A percentile compares a stretch with the other conserved stretches of the same genome.
phyloP scores from a whole-genome alignment of 2,329 filamentous ascomycete species.

The Ramularia collo-cygni region DNA sequence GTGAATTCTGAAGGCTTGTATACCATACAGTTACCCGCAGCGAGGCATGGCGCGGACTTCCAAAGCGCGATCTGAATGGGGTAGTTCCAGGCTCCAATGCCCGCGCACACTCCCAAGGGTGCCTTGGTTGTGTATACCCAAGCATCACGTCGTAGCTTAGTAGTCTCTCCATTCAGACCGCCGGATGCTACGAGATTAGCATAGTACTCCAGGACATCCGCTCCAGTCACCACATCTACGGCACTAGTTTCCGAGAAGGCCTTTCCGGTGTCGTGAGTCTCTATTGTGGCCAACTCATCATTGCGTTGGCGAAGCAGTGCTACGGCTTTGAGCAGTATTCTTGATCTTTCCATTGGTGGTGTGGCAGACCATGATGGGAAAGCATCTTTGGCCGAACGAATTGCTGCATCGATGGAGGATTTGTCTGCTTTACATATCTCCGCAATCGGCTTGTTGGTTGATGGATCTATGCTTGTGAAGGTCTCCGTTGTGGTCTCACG shows the following conservation, averaged over 20 bases:
- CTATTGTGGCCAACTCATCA: constrained; percentile 68
- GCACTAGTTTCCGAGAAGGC: constrained; percentile 76
- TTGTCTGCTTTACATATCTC: constrained; percentile 52
- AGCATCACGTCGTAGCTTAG: constrained; percentile 65
- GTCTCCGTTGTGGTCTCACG: constrained; percentile 53
- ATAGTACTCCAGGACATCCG: constrained; percentile 81
- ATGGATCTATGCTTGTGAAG: constrained; percentile 68
- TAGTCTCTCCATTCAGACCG: constrained; percentile 73
- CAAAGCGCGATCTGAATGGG: constrained; percentile 85
- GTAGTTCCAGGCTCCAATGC: constrained; percentile 89
- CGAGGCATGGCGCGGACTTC: constrained; percentile 81
- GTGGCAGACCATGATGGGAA: constrained; percentile 73
- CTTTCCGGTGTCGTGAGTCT: constrained; percentile 83
- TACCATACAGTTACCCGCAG: constrained; percentile 82
- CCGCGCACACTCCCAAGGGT: constrained; percentile 73
- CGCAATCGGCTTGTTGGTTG: constrained; percentile 61
- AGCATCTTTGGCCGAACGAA: constrained; percentile 62
- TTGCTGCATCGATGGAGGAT: constrained; percentile 63
- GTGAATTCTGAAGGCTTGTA: constrained; percentile 89
- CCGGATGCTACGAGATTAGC: constrained; percentile 71
- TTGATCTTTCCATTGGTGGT: constrained; percentile 64
- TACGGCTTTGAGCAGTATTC: constrained; percentile 71
- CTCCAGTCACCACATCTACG: constrained; percentile 75
- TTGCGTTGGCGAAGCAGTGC: constrained; percentile 67
- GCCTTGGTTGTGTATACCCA: constrained; percentile 81